These are phyloP conservation scores for Tilletia indica DNA, from an alignment of 1,284 basidiomycete genomes.

Conservation along the genomic window DNA sequence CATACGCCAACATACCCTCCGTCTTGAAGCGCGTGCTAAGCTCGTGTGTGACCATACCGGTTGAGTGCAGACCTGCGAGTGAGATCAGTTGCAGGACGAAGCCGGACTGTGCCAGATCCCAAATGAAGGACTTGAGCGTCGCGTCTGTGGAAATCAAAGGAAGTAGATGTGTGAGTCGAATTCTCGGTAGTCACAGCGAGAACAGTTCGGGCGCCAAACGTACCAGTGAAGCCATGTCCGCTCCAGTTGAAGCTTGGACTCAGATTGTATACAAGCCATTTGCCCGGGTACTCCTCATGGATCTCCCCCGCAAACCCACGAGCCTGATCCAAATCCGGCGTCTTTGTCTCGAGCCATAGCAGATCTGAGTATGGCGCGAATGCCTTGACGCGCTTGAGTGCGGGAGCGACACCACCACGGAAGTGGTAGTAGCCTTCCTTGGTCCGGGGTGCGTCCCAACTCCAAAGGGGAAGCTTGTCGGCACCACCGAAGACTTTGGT, in stretches of 20 bases:
- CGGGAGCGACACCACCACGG: slow-evolving; percentile 76
- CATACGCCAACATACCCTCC: slow-evolving; percentile 55
- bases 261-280: slow-evolving; percentile 88
- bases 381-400: slow-evolving; percentile 75
- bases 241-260: slow-evolving; percentile 93
- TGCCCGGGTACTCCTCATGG: slow-evolving; percentile 70
- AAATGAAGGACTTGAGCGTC: slow-evolving; percentile 55
- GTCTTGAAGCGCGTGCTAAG: slow-evolving; percentile 65
- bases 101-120: slow-evolving; percentile 51
- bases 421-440: slow-evolving; percentile 89
- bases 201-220: slow-evolving; percentile 20
- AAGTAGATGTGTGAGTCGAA: not conserved
- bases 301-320: slow-evolving; percentile 75
- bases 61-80: slow-evolving; percentile 52
- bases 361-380: slow-evolving; percentile 64
- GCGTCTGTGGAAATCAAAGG: not conserved
- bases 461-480: slow-evolving; percentile 68
- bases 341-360: slow-evolving; percentile 75
- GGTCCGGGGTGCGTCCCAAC: slow-evolving; percentile 88
- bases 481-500: slow-evolving; percentile 68
- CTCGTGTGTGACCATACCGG: slow-evolving; percentile 48
- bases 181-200: too few relatives aligned
- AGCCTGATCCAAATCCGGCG: slow-evolving; percentile 76
- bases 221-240: slow-evolving; percentile 74
- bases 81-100: slow-evolving; percentile 56